A percentile compares a stretch with the other conserved stretches of the same genome.
Evolutionary conservation across 352 stramenopile genomes (phyloP).

Genomic region (Phytophthora tentaculata): DNA sequence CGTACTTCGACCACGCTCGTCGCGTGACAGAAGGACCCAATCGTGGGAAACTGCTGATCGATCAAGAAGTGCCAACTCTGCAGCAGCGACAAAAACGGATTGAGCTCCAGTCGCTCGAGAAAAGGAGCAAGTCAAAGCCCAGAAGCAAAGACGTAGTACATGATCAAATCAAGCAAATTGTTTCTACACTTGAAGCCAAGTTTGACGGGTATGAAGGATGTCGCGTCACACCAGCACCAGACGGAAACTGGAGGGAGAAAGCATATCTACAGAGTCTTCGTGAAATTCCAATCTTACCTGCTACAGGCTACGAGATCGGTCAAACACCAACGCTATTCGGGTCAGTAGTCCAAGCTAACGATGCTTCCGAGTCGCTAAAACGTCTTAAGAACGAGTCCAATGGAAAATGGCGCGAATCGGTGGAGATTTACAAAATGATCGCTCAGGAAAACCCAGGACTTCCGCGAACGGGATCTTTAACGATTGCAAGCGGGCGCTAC

Average conservation of each 20-base stretch:
- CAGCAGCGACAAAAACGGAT: slow-evolving; percentile 79
- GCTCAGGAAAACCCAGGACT: slow-evolving; percentile 66
- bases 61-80: slow-evolving; percentile 58
- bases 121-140: slow-evolving; percentile 80
- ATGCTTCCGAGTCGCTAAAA: slow-evolving; percentile 44
- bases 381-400: slow-evolving; percentile 58
- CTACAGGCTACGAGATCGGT: slow-evolving; percentile 69
- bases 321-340: slow-evolving; percentile 59
- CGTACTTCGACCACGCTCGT: slow-evolving; percentile 69
- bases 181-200: slow-evolving; percentile 62
- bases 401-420: slow-evolving; percentile 68
- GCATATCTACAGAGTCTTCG: slow-evolving; percentile 56
- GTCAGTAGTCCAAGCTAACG: slow-evolving; percentile 44
- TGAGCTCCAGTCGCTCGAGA: slow-evolving; percentile 64
- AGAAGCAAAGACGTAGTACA: slow-evolving; percentile 68
- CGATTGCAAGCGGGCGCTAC: slow-evolving; percentile 81
- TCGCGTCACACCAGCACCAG: slow-evolving; percentile 63
- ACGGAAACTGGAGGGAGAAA: slow-evolving; percentile 64
- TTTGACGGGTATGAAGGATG: slow-evolving; percentile 83
- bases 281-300: slow-evolving; percentile 71
- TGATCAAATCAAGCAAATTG: slow-evolving; percentile 65
- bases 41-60: slow-evolving; percentile 67
- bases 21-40: slow-evolving; percentile 45
- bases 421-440: slow-evolving; percentile 69
- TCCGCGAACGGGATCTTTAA: slow-evolving; percentile 55